These are phyloP conservation scores for Kalaharituber pfeilii DNA, from an alignment of 2,329 filamentous ascomycete genomes.

Conservation along the genomic window DNA sequence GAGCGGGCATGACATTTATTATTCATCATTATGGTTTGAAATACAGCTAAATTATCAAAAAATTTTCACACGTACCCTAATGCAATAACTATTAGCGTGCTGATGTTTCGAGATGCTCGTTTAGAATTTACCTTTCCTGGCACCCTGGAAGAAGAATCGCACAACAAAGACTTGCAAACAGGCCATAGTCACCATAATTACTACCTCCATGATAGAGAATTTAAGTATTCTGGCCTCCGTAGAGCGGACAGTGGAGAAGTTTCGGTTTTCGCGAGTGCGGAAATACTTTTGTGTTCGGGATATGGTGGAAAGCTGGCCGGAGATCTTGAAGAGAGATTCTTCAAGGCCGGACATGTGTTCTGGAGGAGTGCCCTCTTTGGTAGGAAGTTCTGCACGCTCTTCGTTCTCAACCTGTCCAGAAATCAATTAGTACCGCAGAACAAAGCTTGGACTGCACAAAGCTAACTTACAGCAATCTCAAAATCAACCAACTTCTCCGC, in stretches of 20 bases:
- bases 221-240: constrained; percentile 94
- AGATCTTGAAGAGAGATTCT: constrained; percentile 90
- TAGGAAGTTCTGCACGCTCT: constrained; percentile 59
- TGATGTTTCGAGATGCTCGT: too few species aligned
- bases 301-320: constrained; percentile 80
- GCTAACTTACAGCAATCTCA: constrained; percentile 50
- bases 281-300: constrained; percentile 98
- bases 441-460: constrained; percentile 17
- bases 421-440: neutral
- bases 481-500: constrained; percentile 97
- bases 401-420: constrained; percentile 69
- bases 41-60: too few species aligned
- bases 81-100: too few species aligned
- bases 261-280: constrained; percentile 93
- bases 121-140: constrained; percentile 20
- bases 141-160: constrained; percentile 88
- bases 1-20: too few species aligned
- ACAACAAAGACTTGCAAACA: constrained; percentile 93
- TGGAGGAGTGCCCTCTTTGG: constrained; percentile 70
- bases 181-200: constrained; percentile 87
- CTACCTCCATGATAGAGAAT: constrained; percentile 83
- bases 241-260: constrained; percentile 94
- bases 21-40: too few species aligned
- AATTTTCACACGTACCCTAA: too few species aligned
- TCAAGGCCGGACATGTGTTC: constrained; percentile 82